A percentile compares a stretch with the other conserved stretches of the same genome.
Conservation (phyloP, 805 yeast species). For the Candida chauliodis region DNA sequence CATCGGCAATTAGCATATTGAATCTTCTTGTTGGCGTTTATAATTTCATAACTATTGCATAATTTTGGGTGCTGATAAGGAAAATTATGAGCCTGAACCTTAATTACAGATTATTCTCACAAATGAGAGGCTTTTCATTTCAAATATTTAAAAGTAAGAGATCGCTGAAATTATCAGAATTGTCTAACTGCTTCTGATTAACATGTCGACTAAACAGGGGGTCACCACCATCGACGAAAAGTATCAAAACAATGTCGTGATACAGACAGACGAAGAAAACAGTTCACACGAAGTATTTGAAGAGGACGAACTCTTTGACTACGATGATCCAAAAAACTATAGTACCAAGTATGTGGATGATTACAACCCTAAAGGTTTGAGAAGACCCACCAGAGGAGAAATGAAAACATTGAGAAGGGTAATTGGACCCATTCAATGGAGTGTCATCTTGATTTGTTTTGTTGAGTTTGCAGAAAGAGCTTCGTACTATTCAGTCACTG, state of each 20-base stretch:
- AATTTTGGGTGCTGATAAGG: too few relatives aligned
- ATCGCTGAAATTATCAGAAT: too few relatives aligned
- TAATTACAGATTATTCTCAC: too few relatives aligned
- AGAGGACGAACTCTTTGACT: conserved; percentile 17
- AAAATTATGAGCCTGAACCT: too few relatives aligned
- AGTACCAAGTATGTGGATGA: conserved; percentile 26
- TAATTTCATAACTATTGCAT: too few relatives aligned
- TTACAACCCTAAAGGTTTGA: conserved; percentile 34
- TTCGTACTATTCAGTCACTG: conserved; percentile 47
- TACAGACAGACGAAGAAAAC: neutral
- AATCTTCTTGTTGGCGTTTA: too few relatives aligned
- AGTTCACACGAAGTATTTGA: neutral
- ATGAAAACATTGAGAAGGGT: conserved; percentile 26
- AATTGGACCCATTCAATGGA: conserved; percentile 46
- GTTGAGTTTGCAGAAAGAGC: conserved; percentile 55
- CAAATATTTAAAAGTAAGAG: too few relatives aligned
- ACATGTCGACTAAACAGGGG: too few relatives aligned
- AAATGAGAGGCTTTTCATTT: too few relatives aligned
- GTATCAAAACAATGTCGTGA: conserved; percentile 5
- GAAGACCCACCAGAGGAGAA: conserved; percentile 30
- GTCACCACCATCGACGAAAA: conserved; percentile 5
- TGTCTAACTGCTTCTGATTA: too few relatives aligned
- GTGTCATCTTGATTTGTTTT: conserved; percentile 48
- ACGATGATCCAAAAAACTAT: conserved; percentile 21
- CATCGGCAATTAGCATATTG: too few relatives aligned